Percentiles rank a stretch among this genome's conserved stretches.
These are phyloP conservation scores for Gaultheria prostrata DNA, from an alignment of 148 eudicot genomes.

Conservation along the genomic window DNA sequence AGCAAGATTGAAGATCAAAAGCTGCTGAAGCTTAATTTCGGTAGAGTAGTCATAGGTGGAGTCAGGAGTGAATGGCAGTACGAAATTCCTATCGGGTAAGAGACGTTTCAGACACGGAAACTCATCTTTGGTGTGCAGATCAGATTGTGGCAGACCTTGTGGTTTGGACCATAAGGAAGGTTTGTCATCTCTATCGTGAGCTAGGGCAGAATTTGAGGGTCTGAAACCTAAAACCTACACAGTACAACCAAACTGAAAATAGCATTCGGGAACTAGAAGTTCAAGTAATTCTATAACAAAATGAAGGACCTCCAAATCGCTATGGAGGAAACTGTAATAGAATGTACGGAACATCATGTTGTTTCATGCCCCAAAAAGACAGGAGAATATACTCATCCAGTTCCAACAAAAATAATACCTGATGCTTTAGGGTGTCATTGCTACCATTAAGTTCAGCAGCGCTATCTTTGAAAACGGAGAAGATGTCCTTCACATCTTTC, in stretches of 20 bases:
- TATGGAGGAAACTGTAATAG: not conserved
- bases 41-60: not conserved
- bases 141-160: not conserved
- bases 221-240: not conserved
- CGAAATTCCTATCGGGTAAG: not conserved
- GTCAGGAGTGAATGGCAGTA: not conserved
- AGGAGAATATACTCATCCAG: slow-evolving; percentile 5
- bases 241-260: not conserved
- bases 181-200: not conserved
- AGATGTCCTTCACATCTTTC: slow-evolving; percentile 79
- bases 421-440: slow-evolving; percentile 60
- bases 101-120: not conserved
- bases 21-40: not conserved
- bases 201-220: not conserved
- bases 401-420: slow-evolving; percentile 43
- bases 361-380: slow-evolving; percentile 1
- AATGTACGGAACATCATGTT: not conserved
- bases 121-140: not conserved
- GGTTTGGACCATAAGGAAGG: not conserved
- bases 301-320: not conserved
- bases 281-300: not conserved
- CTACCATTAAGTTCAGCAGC: slow-evolving; percentile 59
- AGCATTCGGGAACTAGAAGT: not conserved
- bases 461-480: slow-evolving; percentile 62
- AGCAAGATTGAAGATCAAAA: not conserved